These are phyloP conservation scores for Ophiostoma angusticollis DNA, from an alignment of 2,329 filamentous ascomycete genomes.

Conservation along the genomic window DNA sequence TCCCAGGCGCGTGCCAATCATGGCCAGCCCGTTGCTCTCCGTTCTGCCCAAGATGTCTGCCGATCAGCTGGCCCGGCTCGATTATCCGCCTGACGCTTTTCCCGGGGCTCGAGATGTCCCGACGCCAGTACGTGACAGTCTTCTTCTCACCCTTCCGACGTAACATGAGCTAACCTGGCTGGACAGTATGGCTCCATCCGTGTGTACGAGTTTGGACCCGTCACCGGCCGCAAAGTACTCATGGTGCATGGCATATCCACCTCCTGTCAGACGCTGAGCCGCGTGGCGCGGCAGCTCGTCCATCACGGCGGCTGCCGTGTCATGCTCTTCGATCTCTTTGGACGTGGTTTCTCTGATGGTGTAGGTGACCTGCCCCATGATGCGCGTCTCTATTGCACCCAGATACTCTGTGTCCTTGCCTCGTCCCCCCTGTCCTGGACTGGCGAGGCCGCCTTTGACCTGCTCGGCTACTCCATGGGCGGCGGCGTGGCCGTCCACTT, in stretches of 20 bases:
- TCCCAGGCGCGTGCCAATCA: constrained; percentile 13
- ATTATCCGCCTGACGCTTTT: constrained; percentile 55
- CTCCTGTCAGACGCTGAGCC: constrained; percentile 58
- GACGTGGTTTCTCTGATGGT: constrained; percentile 53
- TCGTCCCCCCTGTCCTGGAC: constrained; percentile 61
- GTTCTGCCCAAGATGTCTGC: constrained; percentile 15
- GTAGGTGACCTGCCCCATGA: constrained; percentile 58
- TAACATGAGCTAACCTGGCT: constrained; percentile 2
- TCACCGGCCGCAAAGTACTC: constrained; percentile 58
- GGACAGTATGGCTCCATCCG: constrained; percentile 57
- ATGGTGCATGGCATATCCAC: constrained; percentile 78
- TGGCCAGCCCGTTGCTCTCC: constrained; percentile 16
- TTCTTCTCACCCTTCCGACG: neutral
- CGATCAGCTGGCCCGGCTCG: constrained; percentile 17
- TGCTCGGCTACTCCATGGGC: constrained; percentile 73
- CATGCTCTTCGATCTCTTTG: constrained; percentile 66
- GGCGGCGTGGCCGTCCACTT: constrained; percentile 68
- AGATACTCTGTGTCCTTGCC: constrained; percentile 57
- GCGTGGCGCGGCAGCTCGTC: constrained; percentile 54
- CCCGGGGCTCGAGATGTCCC: constrained; percentile 61
- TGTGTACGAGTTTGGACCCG: constrained; percentile 73
- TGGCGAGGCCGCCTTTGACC: constrained; percentile 40
- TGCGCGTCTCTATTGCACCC: constrained; percentile 56
- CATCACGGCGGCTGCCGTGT: constrained; percentile 56
- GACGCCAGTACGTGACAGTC: constrained; percentile 42